Evolutionary conservation across 2,329 filamentous ascomycete genomes (phyloP), one percentile per base, ranked within the genome.

Genomic region (Aspergillus glaucus): DNA sequence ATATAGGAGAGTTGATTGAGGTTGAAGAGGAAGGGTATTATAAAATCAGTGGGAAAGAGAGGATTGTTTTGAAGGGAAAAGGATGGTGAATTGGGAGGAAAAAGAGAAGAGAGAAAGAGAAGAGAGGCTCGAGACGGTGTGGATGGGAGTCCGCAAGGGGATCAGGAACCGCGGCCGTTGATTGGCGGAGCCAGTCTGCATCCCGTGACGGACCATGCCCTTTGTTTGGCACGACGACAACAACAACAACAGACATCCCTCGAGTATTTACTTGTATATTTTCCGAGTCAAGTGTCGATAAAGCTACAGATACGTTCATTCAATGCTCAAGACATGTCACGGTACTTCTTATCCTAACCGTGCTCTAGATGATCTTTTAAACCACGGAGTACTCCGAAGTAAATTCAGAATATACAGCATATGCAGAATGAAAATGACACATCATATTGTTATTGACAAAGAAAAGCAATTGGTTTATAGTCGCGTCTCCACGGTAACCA

Each of bases 121-220:
- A 43, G 49, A 50, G 44, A 40, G 36, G 14, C 36, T 28, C 26
- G 26, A 30, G 32, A 45, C 30, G 28, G 43, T 48, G 49, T 43
- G 44, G 40, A 49, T 46, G 46, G 46, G 51, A 51, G 55, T 58
- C 57, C 55, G 51, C 57, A 57, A 56, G 52, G 53, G 55, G 55
- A 48, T 50, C 50, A 55, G 49, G 51, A 50, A 50, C 46, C 54
- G 51, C 47, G 50, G 55, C 42, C 56, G 6, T 39, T 14, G 41
- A 42, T 21, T 41, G 40, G 36, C 36, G 26, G 34, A 26, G 45
- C 47, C 48, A 42, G 43, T 32, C 24, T 22, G 41, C 24, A 15
- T 46, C 57, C 47, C 49, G 52, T 57, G 56, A 56, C 55, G 45
- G 44, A 24, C 34, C 41, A 42, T 51, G 48, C 57, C 57, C 51